phyloP scores from a whole-genome alignment of 345 rosid species.

The Eucalyptus cloeziana region DNA sequence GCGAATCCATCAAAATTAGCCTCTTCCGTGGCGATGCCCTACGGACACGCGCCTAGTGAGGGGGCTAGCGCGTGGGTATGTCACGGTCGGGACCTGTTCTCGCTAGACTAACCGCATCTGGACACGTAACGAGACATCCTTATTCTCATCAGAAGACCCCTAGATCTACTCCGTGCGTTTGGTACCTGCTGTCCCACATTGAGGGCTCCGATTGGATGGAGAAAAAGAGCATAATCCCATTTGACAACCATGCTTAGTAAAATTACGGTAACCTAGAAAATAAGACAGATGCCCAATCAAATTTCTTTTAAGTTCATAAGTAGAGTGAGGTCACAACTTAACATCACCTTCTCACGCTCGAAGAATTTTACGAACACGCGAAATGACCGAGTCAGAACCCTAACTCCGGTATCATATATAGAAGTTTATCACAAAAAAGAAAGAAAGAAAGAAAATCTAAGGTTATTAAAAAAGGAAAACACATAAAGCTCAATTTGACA shows the following conservation, averaged over 20 bases:
- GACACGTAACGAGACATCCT: background rate
- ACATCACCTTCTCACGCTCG: background rate
- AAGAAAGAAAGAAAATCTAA: fast-evolving
- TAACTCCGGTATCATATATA: fast-evolving
- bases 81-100: background rate
- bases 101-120: background rate
- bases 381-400: background rate
- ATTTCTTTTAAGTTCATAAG: background rate
- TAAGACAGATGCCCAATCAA: background rate
- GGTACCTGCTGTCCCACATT: background rate
- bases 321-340: background rate
- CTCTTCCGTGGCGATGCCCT: background rate
- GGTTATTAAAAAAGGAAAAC: background rate
- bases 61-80: background rate
- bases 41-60: background rate
- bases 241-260: background rate
- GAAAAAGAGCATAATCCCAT: background rate
- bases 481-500: background rate
- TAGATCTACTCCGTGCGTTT: background rate
- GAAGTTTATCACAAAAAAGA: fast-evolving
- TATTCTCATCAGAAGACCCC: background rate
- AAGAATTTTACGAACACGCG: background rate
- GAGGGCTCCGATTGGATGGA: background rate
- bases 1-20: background rate
- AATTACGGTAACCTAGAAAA: background rate